A percentile compares a stretch with the other conserved stretches of the same genome.
Conservation (phyloP, 495 filamentous ascomycete species). For the Neurospora hispaniola region DNA sequence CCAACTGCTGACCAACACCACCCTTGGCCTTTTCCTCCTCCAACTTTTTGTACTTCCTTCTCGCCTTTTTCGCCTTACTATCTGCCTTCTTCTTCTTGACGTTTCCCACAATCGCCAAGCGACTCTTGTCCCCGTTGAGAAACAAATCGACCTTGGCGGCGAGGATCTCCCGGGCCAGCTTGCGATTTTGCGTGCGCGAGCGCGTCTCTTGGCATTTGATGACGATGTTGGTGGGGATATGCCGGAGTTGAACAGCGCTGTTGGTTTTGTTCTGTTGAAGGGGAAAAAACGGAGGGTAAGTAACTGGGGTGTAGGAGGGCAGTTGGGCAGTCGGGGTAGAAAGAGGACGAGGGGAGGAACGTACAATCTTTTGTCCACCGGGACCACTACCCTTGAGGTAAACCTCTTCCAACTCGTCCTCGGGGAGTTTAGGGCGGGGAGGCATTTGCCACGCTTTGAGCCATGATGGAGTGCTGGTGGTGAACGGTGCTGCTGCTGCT, state of each 20-base stretch:
- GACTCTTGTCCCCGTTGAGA: slow-evolving; percentile 35
- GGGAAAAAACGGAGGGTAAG: neutral
- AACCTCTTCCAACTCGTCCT: slow-evolving; percentile 66
- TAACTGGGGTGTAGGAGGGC: too few relatives aligned
- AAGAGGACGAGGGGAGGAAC: slow-evolving; percentile 8
- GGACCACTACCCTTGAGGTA: slow-evolving; percentile 91
- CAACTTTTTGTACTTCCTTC: slow-evolving; percentile 38
- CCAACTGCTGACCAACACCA: neutral
- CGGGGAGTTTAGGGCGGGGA: slow-evolving; percentile 56
- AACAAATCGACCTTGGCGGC: slow-evolving; percentile 66
- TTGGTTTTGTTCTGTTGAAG: slow-evolving; percentile 78
- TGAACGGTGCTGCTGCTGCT: neutral
- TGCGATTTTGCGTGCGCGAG: slow-evolving; percentile 78
- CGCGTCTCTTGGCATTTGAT: slow-evolving; percentile 89
- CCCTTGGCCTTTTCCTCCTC: slow-evolving; percentile 27
- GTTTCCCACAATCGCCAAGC: slow-evolving; percentile 27
- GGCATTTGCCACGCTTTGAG: slow-evolving; percentile 43
- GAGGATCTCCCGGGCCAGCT: slow-evolving; percentile 67
- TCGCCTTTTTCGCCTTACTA: slow-evolving; percentile 39
- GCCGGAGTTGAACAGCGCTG: slow-evolving; percentile 87
- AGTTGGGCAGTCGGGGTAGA: neutral
- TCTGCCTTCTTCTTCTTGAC: slow-evolving; percentile 36
- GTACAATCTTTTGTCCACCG: slow-evolving; percentile 87
- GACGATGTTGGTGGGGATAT: slow-evolving; percentile 79
- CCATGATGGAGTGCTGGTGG: neutral